Evolutionary conservation across 345 rosid genomes (phyloP).

Genomic region (Euclidium syriacum): DNA sequence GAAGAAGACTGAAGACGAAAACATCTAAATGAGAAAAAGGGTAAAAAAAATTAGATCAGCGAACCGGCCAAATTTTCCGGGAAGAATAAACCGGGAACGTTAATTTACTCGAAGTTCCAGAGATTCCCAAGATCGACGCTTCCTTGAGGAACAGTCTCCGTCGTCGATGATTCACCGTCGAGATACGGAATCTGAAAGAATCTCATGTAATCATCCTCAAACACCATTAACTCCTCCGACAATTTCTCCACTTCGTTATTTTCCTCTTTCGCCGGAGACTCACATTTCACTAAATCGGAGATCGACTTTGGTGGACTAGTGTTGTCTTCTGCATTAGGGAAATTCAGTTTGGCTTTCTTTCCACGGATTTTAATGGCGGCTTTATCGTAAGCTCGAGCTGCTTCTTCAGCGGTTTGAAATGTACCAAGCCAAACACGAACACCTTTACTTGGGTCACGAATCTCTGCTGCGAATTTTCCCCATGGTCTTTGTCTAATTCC

Average conservation of each 20-base stretch:
- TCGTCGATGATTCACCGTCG: constrained; percentile 57
- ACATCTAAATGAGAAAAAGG: no score
- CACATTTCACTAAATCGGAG: no score
- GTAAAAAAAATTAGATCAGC: background rate
- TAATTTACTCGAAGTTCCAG: constrained; percentile 58
- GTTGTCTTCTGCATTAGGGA: constrained; percentile 82
- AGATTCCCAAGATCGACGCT: constrained; percentile 51
- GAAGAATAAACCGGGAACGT: background rate
- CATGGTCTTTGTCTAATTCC: constrained; percentile 94
- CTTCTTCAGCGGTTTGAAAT: constrained; percentile 84
- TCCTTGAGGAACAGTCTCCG: constrained; percentile 33
- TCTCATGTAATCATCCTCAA: constrained; percentile 65
- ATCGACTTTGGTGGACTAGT: background rate
- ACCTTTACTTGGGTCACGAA: constrained; percentile 89
- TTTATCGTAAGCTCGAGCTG: constrained; percentile 83
- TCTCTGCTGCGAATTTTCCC: constrained; percentile 99
- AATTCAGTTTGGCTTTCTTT: constrained; percentile 77
- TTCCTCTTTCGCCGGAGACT: constrained; percentile 37
- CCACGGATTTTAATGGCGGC: constrained; percentile 88
- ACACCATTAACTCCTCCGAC: constrained; percentile 71
- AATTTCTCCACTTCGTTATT: constrained; percentile 44
- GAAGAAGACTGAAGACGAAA: no score
- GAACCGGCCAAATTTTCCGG: constrained; percentile 5
- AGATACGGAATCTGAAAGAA: constrained; percentile 69
- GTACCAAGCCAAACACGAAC: constrained; percentile 97